Evolutionary conservation across 371 early-diverging fungal genomes (phyloP), one percentile per base, ranked within the genome.

Genomic region (Apophysomyces trapeziformis): DNA sequence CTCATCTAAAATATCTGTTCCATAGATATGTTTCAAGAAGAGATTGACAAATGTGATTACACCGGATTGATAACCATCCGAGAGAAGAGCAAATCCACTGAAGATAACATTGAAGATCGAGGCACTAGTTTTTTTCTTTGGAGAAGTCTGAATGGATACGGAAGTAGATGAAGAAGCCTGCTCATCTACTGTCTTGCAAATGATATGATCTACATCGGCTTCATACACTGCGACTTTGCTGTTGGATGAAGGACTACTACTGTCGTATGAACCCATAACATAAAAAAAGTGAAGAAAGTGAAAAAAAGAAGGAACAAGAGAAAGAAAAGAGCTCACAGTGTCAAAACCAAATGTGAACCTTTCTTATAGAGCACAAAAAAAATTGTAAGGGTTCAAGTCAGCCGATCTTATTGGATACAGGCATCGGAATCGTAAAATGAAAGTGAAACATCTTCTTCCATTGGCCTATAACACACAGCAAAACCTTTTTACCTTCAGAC

Each of bases 61-160:
- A 58, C 68, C 67, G 5, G 75, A 68, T 62, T 75, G 75, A 47
- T 75, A 75, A 38, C 75, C 75, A 65, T 75, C 75, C 11, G 69
- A 71, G 13, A 68, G 56, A 6, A 69, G 56, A 13, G 75, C 75
- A 58, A 75, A 66, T 14, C 72, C 75, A 60, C 71, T 67, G 37
- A 74, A 74, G 9, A 74, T 5, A 7, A 70, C 68, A 38, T 65
- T 74, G 54, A 74, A 74, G 44, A 66, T 65, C 12, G 74, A 68
- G 1, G 74, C 50, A 7, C 45, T 57, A 18, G 57, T 45, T 3
- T 37, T 57, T 18, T 59, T 67, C 43, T 64, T 64, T 14, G 26
- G 16, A n/a, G 18, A 18, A 5, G 54, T n/a, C 7, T 50, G 54
- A 18, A 26, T 50, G 9, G n/a, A 8, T 2, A 9, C 21, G n/a